A percentile compares a stretch with the other conserved stretches of the same genome.
Conservation (phyloP, 345 rosid species). For the Melaleuca alternifolia region DNA sequence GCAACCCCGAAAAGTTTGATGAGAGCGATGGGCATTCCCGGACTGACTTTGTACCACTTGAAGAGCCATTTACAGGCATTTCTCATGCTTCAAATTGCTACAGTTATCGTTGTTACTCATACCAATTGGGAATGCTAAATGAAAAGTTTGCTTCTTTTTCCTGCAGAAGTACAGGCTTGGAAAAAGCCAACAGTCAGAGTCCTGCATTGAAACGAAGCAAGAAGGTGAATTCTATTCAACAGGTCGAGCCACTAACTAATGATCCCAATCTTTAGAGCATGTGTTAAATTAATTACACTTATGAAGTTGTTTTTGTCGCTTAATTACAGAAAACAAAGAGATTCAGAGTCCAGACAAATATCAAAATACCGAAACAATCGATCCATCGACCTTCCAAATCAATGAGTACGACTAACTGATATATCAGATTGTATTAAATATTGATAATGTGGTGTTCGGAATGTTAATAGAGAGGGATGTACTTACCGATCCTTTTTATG, state of each 20-base stretch:
- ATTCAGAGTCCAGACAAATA: conserved; percentile 20
- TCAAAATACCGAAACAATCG: conserved; percentile 8
- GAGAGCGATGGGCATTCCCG: conserved; percentile 76
- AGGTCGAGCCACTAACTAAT: neutral
- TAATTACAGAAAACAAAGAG: conserved; percentile 35
- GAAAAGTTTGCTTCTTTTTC: conserved; percentile 1
- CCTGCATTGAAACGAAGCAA: conserved; percentile 21
- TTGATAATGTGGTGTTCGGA: conserved; percentile 4
- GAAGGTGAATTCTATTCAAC: conserved; percentile 13
- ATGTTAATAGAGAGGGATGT: neutral
- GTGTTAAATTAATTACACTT: neutral
- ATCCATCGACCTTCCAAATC: conserved; percentile 24
- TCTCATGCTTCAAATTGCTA: neutral
- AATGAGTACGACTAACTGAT: conserved; percentile 28
- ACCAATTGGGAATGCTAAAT: neutral
- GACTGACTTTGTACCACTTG: conserved; percentile 86
- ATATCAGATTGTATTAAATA: neutral
- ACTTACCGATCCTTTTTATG: conserved; percentile 5
- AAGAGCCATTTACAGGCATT: conserved; percentile 92
- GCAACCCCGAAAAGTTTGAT: conserved; percentile 95
- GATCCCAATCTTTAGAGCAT: neutral
- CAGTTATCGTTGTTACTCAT: neutral
- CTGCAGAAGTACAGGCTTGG: conserved; percentile 87
- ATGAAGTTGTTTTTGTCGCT: neutral
- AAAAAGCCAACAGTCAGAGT: conserved; percentile 47